These are phyloP conservation scores for Phytophthora sp. DNA, from an alignment of 352 stramenopile genomes.

Conservation along the genomic window DNA sequence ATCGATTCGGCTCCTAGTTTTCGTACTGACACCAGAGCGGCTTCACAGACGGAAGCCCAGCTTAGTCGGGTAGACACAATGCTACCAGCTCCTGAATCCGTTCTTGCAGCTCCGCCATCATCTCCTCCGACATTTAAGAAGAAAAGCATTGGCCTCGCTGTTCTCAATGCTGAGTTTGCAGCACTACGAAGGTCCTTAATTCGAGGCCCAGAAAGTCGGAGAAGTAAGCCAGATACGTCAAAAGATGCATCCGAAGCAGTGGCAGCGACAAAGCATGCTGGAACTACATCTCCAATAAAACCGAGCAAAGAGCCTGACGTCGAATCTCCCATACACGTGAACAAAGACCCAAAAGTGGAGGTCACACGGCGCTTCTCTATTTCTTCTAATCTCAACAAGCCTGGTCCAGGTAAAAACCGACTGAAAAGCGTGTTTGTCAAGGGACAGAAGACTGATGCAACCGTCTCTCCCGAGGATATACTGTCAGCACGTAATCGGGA, in stretches of 20 bases:
- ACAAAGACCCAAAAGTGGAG: conserved; percentile 25
- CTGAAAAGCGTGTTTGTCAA: conserved; percentile 39
- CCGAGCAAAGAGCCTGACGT: neutral
- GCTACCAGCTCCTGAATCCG: neutral
- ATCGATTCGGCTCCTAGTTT: conserved; percentile 6
- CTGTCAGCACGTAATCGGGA: conserved; percentile 41
- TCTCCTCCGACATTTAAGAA: conserved; percentile 17
- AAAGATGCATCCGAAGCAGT: conserved; percentile 2
- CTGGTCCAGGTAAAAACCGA: conserved; percentile 2
- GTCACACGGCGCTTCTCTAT: conserved; percentile 49
- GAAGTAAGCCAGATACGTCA: conserved; percentile 17
- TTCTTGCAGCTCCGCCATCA: neutral
- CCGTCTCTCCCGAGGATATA: conserved; percentile 41
- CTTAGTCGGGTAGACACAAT: conserved; percentile 16
- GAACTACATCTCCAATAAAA: neutral
- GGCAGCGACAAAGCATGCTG: neutral
- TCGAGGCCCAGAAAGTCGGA: conserved; percentile 12
- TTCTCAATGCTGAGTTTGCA: conserved; percentile 27
- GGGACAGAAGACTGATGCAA: conserved; percentile 11
- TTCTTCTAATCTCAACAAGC: conserved; percentile 14
- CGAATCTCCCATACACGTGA: neutral
- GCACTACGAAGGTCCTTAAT: conserved; percentile 21
- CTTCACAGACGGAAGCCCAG: conserved; percentile 7
- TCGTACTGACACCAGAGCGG: conserved; percentile 18
- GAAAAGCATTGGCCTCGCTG: conserved; percentile 29